phyloP scores from a whole-genome alignment of 495 filamentous ascomycete genomes.

The Thozetella sp. region DNA sequence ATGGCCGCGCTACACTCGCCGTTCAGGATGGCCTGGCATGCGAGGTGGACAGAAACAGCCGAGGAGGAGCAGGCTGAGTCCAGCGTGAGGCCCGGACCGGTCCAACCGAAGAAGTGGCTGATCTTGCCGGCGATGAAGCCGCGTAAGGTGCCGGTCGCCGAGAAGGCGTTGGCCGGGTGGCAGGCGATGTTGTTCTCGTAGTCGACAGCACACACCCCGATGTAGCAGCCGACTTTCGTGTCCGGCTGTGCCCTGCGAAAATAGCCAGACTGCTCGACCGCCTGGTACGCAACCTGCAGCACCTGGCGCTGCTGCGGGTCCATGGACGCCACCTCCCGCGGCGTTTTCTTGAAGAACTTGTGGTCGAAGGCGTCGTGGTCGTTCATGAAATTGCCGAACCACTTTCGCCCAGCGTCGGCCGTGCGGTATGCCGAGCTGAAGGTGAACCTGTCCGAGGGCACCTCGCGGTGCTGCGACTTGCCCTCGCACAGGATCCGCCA shows the following conservation, averaged over 20 bases:
- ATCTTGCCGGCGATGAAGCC: slow-evolving; percentile 27
- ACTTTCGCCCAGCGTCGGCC: slow-evolving; percentile 3
- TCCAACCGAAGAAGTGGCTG: slow-evolving; percentile 52
- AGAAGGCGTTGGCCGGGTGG: slow-evolving; percentile 24
- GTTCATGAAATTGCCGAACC: slow-evolving; percentile 28
- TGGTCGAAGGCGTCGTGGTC: slow-evolving; percentile 46
- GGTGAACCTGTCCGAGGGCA: neutral
- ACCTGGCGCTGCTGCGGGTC: slow-evolving; percentile 56
- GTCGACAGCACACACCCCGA: slow-evolving; percentile 16
- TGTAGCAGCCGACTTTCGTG: neutral
- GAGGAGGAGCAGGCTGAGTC: slow-evolving; percentile 60
- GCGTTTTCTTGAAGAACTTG: slow-evolving; percentile 51
- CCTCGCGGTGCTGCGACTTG: neutral
- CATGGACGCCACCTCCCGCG: slow-evolving; percentile 46
- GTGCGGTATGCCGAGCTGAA: neutral
- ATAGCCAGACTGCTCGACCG: slow-evolving; percentile 26
- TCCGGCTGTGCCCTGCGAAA: neutral
- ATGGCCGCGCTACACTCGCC: slow-evolving; percentile 45
- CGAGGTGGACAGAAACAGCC: slow-evolving; percentile 45
- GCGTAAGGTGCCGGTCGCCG: slow-evolving; percentile 20
- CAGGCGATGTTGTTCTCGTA: slow-evolving; percentile 29
- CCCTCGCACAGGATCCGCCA: neutral
- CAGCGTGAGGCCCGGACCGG: slow-evolving; percentile 51
- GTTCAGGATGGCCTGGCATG: slow-evolving; percentile 33
- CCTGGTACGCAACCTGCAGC: slow-evolving; percentile 51